These are phyloP conservation scores for Fraxinus quadrangulata DNA, from an alignment of 257 asterid genomes.

Conservation along the genomic window DNA sequence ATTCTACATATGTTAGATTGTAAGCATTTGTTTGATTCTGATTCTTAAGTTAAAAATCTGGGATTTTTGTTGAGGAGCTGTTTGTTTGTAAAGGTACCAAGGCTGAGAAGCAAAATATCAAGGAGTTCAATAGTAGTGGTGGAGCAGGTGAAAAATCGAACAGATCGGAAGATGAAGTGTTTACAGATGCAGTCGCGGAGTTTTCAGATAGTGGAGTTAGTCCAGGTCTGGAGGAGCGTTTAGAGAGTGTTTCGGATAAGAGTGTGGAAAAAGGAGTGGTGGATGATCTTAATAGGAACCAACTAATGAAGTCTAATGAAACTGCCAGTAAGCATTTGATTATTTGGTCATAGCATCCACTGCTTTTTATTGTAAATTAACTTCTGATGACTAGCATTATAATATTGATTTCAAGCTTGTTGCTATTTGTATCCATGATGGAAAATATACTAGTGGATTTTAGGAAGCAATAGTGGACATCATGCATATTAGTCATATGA, in stretches of 20 bases:
- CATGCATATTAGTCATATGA: background rate
- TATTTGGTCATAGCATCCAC: constrained; percentile 8
- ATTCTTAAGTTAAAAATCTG: background rate
- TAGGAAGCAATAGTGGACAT: background rate
- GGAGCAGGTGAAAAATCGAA: constrained; percentile 44
- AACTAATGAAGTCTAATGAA: constrained; percentile 33
- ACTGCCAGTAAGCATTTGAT: constrained; percentile 45
- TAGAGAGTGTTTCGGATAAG: constrained; percentile 34
- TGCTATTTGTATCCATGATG: constrained; percentile 5
- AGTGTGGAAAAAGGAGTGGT: constrained; percentile 36
- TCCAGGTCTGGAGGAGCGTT: constrained; percentile 43
- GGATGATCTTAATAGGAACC: constrained; percentile 33
- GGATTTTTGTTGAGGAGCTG: background rate
- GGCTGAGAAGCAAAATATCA: constrained; percentile 35
- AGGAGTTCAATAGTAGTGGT: constrained; percentile 36
- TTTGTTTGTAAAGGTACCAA: constrained; percentile 50
- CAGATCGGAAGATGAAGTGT: constrained; percentile 72
- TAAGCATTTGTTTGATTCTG: constrained; percentile 14
- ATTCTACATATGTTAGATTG: constrained; percentile 13
- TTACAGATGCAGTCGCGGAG: constrained; percentile 71
- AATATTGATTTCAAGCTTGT: background rate
- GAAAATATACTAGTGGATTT: constrained; percentile 11
- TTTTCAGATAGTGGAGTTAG: constrained; percentile 62
- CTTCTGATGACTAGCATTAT: constrained; percentile 8
- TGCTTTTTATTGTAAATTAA: constrained; percentile 4